Evolutionary conservation across 208 protist genomes (phyloP).

Genomic region (Trypanosoma platydactyli): DNA sequence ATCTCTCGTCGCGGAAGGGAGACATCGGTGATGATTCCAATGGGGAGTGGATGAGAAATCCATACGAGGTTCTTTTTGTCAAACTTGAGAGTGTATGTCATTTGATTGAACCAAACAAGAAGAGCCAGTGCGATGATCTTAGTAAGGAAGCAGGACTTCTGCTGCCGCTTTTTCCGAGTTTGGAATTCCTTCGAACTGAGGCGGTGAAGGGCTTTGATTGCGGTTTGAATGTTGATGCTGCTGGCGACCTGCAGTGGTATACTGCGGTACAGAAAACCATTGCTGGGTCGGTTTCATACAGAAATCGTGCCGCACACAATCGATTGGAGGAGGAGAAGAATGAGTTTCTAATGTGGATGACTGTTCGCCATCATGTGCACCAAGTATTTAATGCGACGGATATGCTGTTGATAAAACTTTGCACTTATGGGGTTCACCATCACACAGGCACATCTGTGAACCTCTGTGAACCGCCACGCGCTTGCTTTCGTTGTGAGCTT

Average conservation of each 20-base stretch:
- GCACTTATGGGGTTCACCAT: conserved; percentile 10
- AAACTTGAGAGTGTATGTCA: conserved; percentile 20
- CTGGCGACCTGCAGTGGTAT: background rate
- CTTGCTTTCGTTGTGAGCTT: conserved; percentile 42
- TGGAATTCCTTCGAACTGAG: conserved; percentile 9
- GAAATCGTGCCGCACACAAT: conserved; percentile 19
- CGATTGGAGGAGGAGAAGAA: conserved; percentile 10
- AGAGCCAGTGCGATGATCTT: background rate
- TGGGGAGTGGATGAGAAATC: conserved; percentile 6
- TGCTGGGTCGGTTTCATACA: conserved; percentile 5
- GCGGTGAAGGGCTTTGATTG: background rate
- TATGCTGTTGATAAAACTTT: background rate
- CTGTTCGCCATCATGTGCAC: conserved; percentile 9
- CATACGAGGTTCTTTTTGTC: conserved; percentile 20
- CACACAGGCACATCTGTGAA: background rate
- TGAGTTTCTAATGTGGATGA: conserved; percentile 25
- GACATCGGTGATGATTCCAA: background rate
- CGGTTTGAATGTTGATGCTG: background rate
- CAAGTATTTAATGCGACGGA: background rate
- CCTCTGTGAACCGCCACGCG: background rate
- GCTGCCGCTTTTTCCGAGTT: conserved; percentile 21
- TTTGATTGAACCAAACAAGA: background rate
- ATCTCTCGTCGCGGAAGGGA: conserved; percentile 1
- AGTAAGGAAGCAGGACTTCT: conserved; percentile 15
- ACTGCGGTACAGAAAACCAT: conserved; percentile 5